phyloP scores from a whole-genome alignment of 2,329 filamentous ascomycete species.

The Monosporascus sp. region DNA sequence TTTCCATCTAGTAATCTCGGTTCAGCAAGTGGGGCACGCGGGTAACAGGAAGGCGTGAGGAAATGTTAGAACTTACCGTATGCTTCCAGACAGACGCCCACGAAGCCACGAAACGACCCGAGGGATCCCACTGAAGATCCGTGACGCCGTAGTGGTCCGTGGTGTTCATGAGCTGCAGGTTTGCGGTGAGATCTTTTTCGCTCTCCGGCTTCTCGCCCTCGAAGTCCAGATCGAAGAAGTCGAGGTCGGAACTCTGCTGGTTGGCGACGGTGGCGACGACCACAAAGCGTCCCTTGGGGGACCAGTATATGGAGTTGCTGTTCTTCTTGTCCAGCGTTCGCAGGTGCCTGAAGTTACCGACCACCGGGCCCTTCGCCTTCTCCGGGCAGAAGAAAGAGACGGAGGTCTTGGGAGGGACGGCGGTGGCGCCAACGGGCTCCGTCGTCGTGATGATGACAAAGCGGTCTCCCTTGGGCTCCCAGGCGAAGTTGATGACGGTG shows the following conservation, averaged over 20 bases:
- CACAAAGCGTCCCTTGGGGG: constrained; percentile 89
- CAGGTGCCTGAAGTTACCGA: constrained; percentile 95
- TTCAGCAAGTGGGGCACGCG: constrained; percentile 1
- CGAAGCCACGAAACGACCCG: constrained; percentile 87
- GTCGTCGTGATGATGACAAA: constrained; percentile 96
- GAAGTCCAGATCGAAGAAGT: constrained; percentile 97
- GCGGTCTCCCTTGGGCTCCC: constrained; percentile 96
- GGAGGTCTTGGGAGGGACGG: constrained; percentile 86
- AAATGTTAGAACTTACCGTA: constrained; percentile 56
- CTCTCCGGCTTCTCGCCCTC: constrained; percentile 92
- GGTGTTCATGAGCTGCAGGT: constrained; percentile 90
- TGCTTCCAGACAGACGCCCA: constrained; percentile 97
- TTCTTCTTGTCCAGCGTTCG: constrained; percentile 98
- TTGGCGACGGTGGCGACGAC: constrained; percentile 90
- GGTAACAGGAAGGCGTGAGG: not conserved
- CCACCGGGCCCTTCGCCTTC: constrained; percentile 74
- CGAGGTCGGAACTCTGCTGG: constrained; percentile 88
- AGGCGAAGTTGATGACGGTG: constrained; percentile 98
- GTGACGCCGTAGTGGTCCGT: constrained; percentile 97
- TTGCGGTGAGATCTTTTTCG: constrained; percentile 91
- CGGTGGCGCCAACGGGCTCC: constrained; percentile 71
- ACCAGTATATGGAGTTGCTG: constrained; percentile 99
- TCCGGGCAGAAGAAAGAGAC: constrained; percentile 97
- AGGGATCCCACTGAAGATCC: constrained; percentile 97
- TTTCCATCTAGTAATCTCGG: constrained; percentile 73